phyloP scores from a whole-genome alignment of 2,329 filamentous ascomycete genomes.

The Pseudocercospora vitis region DNA sequence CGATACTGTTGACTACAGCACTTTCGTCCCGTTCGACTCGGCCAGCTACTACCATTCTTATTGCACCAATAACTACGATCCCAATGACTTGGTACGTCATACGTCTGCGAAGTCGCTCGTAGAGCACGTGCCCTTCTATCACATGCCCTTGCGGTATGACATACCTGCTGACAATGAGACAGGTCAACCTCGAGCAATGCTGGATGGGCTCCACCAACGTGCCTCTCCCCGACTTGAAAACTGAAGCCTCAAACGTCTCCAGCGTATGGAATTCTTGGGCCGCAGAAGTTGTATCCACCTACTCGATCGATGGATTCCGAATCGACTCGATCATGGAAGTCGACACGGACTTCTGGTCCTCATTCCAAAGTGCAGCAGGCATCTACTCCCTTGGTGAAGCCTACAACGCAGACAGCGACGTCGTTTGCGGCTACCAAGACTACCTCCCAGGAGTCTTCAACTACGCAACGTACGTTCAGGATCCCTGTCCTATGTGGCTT shows the following conservation, averaged over 20 bases:
- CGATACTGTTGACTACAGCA: conserved; percentile 34
- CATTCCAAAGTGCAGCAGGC: conserved; percentile 38
- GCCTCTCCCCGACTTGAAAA: conserved; percentile 64
- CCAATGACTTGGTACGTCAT: conserved; percentile 28
- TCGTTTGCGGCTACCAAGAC: conserved; percentile 46
- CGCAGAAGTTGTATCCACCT: conserved; percentile 56
- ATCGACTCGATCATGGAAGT: conserved; percentile 53
- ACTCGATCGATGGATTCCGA: conserved; percentile 59
- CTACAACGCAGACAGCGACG: conserved; percentile 39
- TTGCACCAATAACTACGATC: conserved; percentile 58
- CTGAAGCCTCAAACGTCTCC: conserved; percentile 52
- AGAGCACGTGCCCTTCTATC: too few relatives aligned
- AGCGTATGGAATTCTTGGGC: conserved; percentile 61
- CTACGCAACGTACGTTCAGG: conserved; percentile 42
- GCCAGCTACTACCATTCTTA: conserved; percentile 51
- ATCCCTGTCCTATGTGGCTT: conserved; percentile 19
- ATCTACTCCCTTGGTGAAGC: conserved; percentile 53
- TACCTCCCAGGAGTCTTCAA: conserved; percentile 50
- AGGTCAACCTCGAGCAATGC: conserved; percentile 48
- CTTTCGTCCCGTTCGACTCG: conserved; percentile 44
- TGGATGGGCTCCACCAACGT: conserved; percentile 57
- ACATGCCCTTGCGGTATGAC: neutral
- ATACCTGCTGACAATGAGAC: neutral
- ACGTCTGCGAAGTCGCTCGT: too few relatives aligned
- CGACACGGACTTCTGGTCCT: conserved; percentile 43